Base-by-base conservation (phyloP, 148 eudicot species). In the Polygonum maritimum region DNA sequence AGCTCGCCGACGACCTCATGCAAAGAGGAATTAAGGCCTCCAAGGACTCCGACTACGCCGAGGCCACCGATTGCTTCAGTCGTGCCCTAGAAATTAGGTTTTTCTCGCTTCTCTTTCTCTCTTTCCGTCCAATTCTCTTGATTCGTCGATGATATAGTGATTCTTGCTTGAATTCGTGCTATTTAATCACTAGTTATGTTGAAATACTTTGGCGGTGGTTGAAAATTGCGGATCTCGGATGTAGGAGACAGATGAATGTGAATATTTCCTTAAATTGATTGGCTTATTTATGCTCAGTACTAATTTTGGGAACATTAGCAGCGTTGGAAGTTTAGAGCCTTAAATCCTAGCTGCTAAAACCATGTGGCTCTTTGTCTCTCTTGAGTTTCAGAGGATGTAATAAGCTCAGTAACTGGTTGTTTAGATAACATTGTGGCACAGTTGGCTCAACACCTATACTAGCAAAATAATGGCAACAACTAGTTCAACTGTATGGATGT, bases 21-120 rank as follows among this genome's bases (percentile, higher is more conserved):
- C 88, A 78, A 74, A 88, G 75, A 77, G 97, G 91, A 47, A 57
- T 74, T 1, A 78, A 77, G 71, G 93, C 92, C 0, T 77, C 84
- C 9, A 89, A 85, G 74, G 96, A 88, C 2, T 58, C 44, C 13
- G 97, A 92, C 79, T 95, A 79, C n/a, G 75, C 85, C 2, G 91
- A 90, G 47, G 97, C 98, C 19, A 75, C 91, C 62, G 98, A 95
- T 8, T 89, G 91, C 71, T 95, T 82, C 60, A 95, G 98, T 80
- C 98, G 98, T 82, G 96, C 97, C 84, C 90, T 95, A 19, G 98
- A 95, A 82, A 90, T 95, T 80, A 90, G 93, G 98, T 90, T 75
- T 72, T 78, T 67, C 26, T 51, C 39, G 12, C 1, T 19, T 1
- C 3, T 67, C 44, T 40, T 2, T 18, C 38, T 26, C 13, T 71